These are phyloP conservation scores for Lolium perenne DNA, from an alignment of 176 grass and related monocot species.

Conservation along the genomic window DNA sequence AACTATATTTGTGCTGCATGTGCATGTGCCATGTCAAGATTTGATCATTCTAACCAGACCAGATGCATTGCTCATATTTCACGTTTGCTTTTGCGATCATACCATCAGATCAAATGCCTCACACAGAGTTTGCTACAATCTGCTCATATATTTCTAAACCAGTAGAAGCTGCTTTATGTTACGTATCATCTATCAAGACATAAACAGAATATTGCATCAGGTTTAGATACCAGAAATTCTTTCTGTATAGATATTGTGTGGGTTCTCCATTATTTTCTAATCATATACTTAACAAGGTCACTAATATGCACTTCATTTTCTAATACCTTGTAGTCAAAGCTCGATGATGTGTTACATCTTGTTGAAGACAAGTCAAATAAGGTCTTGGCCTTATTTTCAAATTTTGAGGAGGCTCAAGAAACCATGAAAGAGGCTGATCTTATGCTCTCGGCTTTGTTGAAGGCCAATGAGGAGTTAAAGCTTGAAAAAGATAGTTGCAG, in stretches of 20 bases:
- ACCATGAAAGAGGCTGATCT: conserved; percentile 85
- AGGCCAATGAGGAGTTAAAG: conserved; percentile 69
- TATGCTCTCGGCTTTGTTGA: conserved; percentile 66
- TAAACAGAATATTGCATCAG: conserved; percentile 11
- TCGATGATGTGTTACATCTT: conserved; percentile 42
- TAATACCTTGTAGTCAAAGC: conserved; percentile 47
- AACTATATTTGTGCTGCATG: conserved; percentile 40
- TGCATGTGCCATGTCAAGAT: neutral
- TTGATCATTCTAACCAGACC: conserved; percentile 11
- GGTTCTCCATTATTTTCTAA: conserved; percentile 12
- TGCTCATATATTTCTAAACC: conserved; percentile 28
- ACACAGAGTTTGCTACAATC: conserved; percentile 14
- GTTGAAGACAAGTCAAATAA: conserved; percentile 64
- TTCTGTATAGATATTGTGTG: conserved; percentile 17
- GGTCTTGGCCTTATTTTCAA: conserved; percentile 58
- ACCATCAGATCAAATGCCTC: neutral
- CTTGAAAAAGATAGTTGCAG: conserved; percentile 61
- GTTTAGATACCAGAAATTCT: conserved; percentile 13
- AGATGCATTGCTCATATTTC: neutral
- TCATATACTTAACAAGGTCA: conserved; percentile 25
- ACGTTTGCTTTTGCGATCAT: neutral
- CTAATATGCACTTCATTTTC: conserved; percentile 37
- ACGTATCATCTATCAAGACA: neutral
- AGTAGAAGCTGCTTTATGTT: conserved; percentile 22
- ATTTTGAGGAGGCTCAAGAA: conserved; percentile 83